Percentiles rank a stretch among this genome's conserved stretches.
Evolutionary conservation across 2,329 filamentous ascomycete genomes (phyloP).

Genomic region (Bipolaris sorokiniana): DNA sequence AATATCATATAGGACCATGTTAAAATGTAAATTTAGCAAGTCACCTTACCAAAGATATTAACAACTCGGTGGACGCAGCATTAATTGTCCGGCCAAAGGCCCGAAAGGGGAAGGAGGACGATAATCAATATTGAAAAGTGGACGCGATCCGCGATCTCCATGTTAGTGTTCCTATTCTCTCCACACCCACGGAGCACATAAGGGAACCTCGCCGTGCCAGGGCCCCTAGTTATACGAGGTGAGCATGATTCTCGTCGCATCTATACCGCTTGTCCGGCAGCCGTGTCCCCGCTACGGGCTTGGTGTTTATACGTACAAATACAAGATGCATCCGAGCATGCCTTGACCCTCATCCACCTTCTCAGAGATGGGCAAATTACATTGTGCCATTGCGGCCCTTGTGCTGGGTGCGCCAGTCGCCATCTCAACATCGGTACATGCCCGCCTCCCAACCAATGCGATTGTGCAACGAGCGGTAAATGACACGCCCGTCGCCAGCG

Average conservation of each 20-base stretch:
- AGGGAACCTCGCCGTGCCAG: conserved; percentile 1
- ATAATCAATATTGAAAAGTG: conserved; percentile 10
- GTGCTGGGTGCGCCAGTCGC: conserved; percentile 7
- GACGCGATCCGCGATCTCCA: conserved; percentile 3
- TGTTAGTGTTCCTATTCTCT: conserved; percentile 5
- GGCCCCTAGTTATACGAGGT: conserved; percentile 4
- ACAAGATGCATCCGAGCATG: not conserved
- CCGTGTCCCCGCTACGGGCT: conserved; percentile 1
- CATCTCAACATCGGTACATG: not conserved
- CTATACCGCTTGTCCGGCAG: not conserved
- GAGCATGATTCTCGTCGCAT: conserved; percentile 1
- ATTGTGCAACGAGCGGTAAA: conserved; percentile 3
- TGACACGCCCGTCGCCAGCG: not conserved
- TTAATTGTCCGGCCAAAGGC: not conserved
- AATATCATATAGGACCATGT: not conserved
- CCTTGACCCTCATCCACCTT: not conserved
- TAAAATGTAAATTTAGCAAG: not conserved
- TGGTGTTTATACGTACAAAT: conserved; percentile 11
- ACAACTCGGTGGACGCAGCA: not conserved
- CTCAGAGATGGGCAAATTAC: conserved; percentile 1
- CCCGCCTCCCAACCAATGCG: not conserved
- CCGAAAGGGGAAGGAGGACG: conserved; percentile 1
- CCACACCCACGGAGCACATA: not conserved
- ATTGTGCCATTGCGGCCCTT: conserved; percentile 9
- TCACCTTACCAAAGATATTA: not conserved